Evolutionary conservation across 257 asterid genomes (phyloP).

Genomic region (Perilla frutescens): DNA sequence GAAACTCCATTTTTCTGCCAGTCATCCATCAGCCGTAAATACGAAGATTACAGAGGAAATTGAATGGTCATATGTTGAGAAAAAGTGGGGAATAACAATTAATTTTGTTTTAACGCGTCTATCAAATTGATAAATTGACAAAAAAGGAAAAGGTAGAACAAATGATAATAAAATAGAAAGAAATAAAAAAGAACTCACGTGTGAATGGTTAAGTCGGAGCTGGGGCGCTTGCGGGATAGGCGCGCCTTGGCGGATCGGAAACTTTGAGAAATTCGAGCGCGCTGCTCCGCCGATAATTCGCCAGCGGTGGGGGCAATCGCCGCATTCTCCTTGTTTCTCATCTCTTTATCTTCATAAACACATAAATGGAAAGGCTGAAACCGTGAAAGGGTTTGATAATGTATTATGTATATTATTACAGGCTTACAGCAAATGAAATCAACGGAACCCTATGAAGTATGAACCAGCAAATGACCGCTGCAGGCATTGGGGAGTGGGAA

Average conservation of each 20-base stretch:
- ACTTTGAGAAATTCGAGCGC: slow-evolving; percentile 76
- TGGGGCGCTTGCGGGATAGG: slow-evolving; percentile 75
- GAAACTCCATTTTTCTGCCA: background rate
- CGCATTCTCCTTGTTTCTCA: slow-evolving; percentile 68
- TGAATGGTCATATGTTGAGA: background rate
- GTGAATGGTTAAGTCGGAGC: slow-evolving; percentile 30
- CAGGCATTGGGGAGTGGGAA: no score
- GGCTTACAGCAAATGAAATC: no score
- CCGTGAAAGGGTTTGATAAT: no score
- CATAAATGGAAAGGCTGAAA: no score
- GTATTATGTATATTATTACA: no score
- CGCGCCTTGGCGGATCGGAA: slow-evolving; percentile 87
- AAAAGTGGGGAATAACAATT: background rate
- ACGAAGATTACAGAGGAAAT: background rate
- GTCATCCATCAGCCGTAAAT: slow-evolving; percentile 10
- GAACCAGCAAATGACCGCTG: no score
- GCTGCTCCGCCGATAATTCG: slow-evolving; percentile 81
- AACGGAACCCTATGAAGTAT: no score
- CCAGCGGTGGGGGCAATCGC: slow-evolving; percentile 42
- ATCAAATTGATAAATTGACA: slow-evolving; percentile 11
- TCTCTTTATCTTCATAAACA: slow-evolving; percentile 30
- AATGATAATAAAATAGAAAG: background rate
- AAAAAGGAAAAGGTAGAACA: background rate
- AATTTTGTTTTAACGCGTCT: background rate
- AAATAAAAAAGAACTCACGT: slow-evolving; percentile 40